Evolutionary conservation across 2,329 filamentous ascomycete genomes (phyloP).

Genomic region (Seiridium cupressi): DNA sequence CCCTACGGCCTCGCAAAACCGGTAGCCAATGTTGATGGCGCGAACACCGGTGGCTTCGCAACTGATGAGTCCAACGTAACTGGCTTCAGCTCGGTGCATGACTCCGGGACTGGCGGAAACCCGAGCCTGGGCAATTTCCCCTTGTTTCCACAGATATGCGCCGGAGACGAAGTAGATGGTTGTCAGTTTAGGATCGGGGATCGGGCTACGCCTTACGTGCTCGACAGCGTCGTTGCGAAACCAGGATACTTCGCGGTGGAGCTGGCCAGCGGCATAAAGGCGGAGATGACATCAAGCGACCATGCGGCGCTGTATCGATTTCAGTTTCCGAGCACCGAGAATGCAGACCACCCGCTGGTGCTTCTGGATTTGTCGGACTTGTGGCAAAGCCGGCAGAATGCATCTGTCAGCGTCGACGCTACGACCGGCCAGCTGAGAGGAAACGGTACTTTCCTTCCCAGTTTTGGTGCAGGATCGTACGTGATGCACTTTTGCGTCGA

Average conservation of each 20-base stretch:
- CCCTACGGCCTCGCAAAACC: conserved; percentile 58
- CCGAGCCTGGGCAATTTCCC: conserved; percentile 46
- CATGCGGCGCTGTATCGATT: conserved; percentile 62
- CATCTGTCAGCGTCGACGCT: conserved; percentile 45
- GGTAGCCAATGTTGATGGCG: conserved; percentile 48
- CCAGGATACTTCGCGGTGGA: conserved; percentile 60
- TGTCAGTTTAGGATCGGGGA: conserved; percentile 52
- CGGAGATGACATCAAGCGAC: conserved; percentile 60
- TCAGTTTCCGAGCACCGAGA: conserved; percentile 45
- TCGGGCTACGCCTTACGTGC: conserved; percentile 37
- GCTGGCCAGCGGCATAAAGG: conserved; percentile 49
- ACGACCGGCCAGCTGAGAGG: conserved; percentile 53
- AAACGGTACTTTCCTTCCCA: conserved; percentile 57
- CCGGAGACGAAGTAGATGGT: conserved; percentile 48
- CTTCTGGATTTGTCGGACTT: conserved; percentile 61
- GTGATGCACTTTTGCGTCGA: conserved; percentile 51
- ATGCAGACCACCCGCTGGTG: conserved; percentile 44
- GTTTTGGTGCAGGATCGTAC: conserved; percentile 60
- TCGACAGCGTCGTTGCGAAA: conserved; percentile 41
- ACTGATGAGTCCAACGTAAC: conserved; percentile 46
- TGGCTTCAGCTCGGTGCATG: conserved; percentile 48
- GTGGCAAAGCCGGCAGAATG: conserved; percentile 48
- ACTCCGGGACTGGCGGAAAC: conserved; percentile 42
- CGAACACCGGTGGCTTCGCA: conserved; percentile 43
- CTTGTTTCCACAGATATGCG: conserved; percentile 41